Evolutionary conservation across 148 eudicot species (phyloP), one percentile per base, ranked within the genome.

Genomic region (Rhododendron simsii): DNA sequence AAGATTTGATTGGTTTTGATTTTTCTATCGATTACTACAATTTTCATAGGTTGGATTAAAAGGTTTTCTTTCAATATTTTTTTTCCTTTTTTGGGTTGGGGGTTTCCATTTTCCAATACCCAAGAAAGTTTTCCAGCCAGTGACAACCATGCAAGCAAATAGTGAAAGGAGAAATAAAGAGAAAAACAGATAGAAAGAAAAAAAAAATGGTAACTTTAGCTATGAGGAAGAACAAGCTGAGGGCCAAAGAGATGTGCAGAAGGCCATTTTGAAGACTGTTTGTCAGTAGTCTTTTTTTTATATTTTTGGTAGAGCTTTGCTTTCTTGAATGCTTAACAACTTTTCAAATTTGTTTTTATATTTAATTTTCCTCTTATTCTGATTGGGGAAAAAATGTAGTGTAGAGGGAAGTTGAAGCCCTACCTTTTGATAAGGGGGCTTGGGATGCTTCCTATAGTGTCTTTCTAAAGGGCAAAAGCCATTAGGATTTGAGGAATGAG

Each of bases 101-200:
- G 61, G 10, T 57, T 65, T 65, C 44, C 45, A 33, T 71, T 80
- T 65, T 50, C 67, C 80, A 28, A 81, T 37, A n/a, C 65, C 80
- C 80, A 81, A 80, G 69, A 81, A 71, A 81, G 75, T 74, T 48
- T 41, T 33, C 26, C 18, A 83, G 57, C 53, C 37, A 2, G 76
- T 65, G 85, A 81, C 90, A 83, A 84, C 76, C 79, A n/a, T n/a
- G n/a, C n/a, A 86, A 16, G 74, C 84, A 74, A 81, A 86, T 59
- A 73, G 85, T 69, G 81, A 73, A 80, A 83, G 44, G 23, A 14
- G 74, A 37, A 83, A 83, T 78, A 47, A 79, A 86, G 30, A 45
- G 28, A 9, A 2, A 47, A 53, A 30, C 15, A 57, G 20, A 81
- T 12, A 33, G 37, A 57, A 9, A 69, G 21, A 86, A 81, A 83